phyloP scores from a whole-genome alignment of 441 rosid species.

The Pelargonium australe region DNA sequence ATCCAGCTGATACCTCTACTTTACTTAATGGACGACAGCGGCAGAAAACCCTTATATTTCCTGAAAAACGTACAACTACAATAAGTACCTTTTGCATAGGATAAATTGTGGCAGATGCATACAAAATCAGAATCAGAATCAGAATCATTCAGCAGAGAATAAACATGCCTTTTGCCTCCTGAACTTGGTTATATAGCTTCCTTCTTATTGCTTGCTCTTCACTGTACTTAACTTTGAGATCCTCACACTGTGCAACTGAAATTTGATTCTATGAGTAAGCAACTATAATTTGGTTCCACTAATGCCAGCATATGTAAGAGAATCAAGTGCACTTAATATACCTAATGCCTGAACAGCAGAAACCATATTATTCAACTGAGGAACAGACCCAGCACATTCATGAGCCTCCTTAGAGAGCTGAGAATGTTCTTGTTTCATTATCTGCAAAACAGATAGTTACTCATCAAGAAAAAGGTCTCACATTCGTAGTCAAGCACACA shows the following conservation, averaged over 20 bases:
- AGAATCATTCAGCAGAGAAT: constrained; percentile 1
- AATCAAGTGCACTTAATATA: constrained; percentile 28
- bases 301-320: neutral
- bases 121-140: constrained; percentile 9
- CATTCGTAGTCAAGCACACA: constrained; percentile 19
- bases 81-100: constrained; percentile 10
- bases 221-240: constrained; percentile 57
- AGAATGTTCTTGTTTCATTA: constrained; percentile 77
- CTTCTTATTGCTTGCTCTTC: constrained; percentile 58
- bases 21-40: constrained; percentile 76
- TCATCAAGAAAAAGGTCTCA: constrained; percentile 11
- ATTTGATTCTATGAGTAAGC: constrained; percentile 9
- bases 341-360: constrained; percentile 48
- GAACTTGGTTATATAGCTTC: constrained; percentile 82
- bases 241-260: constrained; percentile 32
- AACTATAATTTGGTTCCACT: neutral
- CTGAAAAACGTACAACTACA: constrained; percentile 34
- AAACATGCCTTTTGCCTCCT: constrained; percentile 73
- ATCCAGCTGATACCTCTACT: constrained; percentile 56
- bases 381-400: constrained; percentile 45
- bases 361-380: constrained; percentile 41
- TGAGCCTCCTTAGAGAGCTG: constrained; percentile 71
- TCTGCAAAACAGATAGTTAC: constrained; percentile 34
- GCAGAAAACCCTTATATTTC: constrained; percentile 92
- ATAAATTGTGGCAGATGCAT: constrained; percentile 9